Evolutionary conservation across 2,329 filamentous ascomycete genomes (phyloP).

Genomic region (Pleurostoma richardsiae): DNA sequence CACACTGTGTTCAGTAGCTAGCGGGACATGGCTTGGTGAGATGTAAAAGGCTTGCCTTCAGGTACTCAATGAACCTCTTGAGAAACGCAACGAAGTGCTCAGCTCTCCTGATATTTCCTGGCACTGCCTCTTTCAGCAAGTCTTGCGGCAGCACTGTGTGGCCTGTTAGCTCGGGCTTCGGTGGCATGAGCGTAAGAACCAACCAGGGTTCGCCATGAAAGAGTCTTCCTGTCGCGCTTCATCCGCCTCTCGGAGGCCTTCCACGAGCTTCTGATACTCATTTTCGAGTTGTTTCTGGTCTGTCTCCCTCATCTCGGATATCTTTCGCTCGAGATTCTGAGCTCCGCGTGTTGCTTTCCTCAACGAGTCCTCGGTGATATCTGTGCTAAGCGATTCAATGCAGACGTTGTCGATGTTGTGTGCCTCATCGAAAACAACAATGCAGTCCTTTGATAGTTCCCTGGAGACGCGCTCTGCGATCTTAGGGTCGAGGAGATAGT

Average conservation of each 20-base stretch:
- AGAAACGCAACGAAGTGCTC: slow-evolving; percentile 95
- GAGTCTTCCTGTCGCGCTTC: slow-evolving; percentile 89
- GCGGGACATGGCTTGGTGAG: not conserved
- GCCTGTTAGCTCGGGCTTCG: not conserved
- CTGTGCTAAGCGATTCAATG: slow-evolving; percentile 94
- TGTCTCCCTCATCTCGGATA: slow-evolving; percentile 90
- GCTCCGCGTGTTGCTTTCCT: slow-evolving; percentile 87
- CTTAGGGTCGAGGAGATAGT: slow-evolving; percentile 95
- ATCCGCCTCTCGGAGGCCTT: slow-evolving; percentile 82
- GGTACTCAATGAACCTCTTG: slow-evolving; percentile 94
- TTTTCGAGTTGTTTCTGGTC: slow-evolving; percentile 92
- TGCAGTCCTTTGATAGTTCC: slow-evolving; percentile 96
- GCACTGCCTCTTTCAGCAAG: slow-evolving; percentile 89
- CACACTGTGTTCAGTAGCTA: too few relatives aligned
- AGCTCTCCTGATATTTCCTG: slow-evolving; percentile 90
- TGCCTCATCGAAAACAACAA: slow-evolving; percentile 96
- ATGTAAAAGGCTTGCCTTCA: slow-evolving; percentile 51
- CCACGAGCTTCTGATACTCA: slow-evolving; percentile 92
- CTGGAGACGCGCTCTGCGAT: slow-evolving; percentile 94
- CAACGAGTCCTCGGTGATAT: slow-evolving; percentile 91
- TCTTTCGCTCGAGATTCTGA: slow-evolving; percentile 84
- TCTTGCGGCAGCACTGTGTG: slow-evolving; percentile 78
- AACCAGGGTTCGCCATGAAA: slow-evolving; percentile 89
- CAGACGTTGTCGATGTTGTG: slow-evolving; percentile 99
- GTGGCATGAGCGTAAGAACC: not conserved